Evolutionary conservation across 176 grass and related monocot genomes (phyloP).

Genomic region (Dendrocalamus sinicus): DNA sequence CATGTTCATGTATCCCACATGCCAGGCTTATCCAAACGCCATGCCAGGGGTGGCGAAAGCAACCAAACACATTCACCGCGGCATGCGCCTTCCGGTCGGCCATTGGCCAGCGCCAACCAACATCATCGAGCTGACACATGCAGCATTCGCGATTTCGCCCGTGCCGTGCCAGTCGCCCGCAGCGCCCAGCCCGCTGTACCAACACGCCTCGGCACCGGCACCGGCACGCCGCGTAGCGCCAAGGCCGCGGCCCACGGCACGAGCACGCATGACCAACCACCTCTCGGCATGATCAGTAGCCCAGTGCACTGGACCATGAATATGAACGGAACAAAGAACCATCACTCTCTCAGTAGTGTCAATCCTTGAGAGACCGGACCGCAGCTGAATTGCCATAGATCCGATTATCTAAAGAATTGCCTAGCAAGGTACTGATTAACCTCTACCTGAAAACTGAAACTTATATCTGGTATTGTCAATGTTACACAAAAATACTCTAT

Average conservation of each 20-base stretch:
- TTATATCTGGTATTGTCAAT: slow-evolving; percentile 30
- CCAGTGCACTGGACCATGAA: neutral
- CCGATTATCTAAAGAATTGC: slow-evolving; percentile 27
- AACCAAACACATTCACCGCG: neutral
- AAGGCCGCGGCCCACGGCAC: neutral
- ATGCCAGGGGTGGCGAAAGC: no score
- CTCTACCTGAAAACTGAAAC: slow-evolving; percentile 42
- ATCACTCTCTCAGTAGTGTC: neutral
- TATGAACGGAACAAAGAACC: neutral
- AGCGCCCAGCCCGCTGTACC: neutral
- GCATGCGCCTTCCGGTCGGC: neutral
- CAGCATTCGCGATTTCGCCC: neutral
- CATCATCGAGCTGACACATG: neutral
- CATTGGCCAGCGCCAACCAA: neutral
- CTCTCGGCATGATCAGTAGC: neutral
- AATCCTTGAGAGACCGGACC: neutral
- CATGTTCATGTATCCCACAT: no score
- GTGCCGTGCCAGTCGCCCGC: neutral
- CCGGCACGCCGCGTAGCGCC: slow-evolving; percentile 25
- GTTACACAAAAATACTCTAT: slow-evolving; percentile 39
- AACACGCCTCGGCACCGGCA: slow-evolving; percentile 1
- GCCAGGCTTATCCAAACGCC: no score
- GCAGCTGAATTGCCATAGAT: slow-evolving; percentile 2
- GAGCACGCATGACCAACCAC: neutral
- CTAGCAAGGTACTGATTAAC: slow-evolving; percentile 2